Conservation (phyloP, 352 stramenopile genomes). For the Pythium oligandrum region DNA sequence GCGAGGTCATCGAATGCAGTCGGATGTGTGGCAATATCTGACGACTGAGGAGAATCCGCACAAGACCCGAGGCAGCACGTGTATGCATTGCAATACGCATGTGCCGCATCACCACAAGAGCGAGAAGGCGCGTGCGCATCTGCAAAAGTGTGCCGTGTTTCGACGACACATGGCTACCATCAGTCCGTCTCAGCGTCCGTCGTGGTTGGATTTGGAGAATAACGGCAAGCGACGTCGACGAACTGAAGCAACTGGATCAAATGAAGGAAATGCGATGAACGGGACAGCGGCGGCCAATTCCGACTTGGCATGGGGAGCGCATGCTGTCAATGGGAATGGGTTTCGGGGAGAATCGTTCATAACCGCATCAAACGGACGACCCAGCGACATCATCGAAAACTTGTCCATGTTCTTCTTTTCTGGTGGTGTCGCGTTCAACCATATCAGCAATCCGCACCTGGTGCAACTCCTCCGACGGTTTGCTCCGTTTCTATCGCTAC, state of each 20-base stretch:
- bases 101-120: conserved; percentile 35
- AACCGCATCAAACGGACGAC: too few relatives aligned
- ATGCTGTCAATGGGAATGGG: too few relatives aligned
- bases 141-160: conserved; percentile 20
- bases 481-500: not conserved
- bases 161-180: conserved; percentile 1
- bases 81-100: conserved; percentile 16
- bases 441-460: too few relatives aligned
- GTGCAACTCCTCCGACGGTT: conserved; percentile 16
- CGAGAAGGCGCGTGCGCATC: conserved; percentile 28
- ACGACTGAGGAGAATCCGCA: conserved; percentile 20
- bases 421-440: too few relatives aligned
- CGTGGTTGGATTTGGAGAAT: conserved; percentile 16
- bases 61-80: conserved; percentile 11
- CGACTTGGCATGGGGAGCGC: too few relatives aligned
- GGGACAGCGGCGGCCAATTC: too few relatives aligned
- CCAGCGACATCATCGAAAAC: too few relatives aligned
- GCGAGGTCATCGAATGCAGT: conserved; percentile 23
- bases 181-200: not conserved
- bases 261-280: too few relatives aligned
- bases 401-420: too few relatives aligned
- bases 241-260: too few relatives aligned
- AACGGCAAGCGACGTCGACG: conserved; percentile 2
- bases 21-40: conserved; percentile 22
- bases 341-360: too few relatives aligned